phyloP scores from a whole-genome alignment of 495 filamentous ascomycete genomes.

The Monascus purpureus region DNA sequence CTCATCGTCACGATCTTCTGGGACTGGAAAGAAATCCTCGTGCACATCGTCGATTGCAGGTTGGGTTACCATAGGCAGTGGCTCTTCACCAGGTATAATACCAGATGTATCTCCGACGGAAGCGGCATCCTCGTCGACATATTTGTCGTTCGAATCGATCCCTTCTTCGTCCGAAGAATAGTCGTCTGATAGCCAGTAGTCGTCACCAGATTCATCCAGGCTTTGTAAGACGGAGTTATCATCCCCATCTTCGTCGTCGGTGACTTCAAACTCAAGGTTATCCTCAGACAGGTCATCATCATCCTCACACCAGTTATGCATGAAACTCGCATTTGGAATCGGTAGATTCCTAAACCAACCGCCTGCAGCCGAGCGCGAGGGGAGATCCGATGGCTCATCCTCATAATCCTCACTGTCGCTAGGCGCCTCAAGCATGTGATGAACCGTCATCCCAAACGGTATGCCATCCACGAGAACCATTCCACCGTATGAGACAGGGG shows the following conservation, averaged over 20 bases:
- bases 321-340: slow-evolving; percentile 11
- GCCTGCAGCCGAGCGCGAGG: slow-evolving; percentile 19
- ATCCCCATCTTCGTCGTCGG: slow-evolving; percentile 34
- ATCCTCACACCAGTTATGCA: slow-evolving; percentile 20
- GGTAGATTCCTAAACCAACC: slow-evolving; percentile 15
- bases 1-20: slow-evolving; percentile 51
- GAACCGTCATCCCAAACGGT: slow-evolving; percentile 84
- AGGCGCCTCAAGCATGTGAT: slow-evolving; percentile 84
- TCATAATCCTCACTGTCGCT: slow-evolving; percentile 41
- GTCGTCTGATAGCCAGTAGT: slow-evolving; percentile 28
- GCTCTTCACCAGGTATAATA: slow-evolving; percentile 57
- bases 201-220: slow-evolving; percentile 18
- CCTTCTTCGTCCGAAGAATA: slow-evolving; percentile 35
- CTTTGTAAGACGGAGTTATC: slow-evolving; percentile 19
- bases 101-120: slow-evolving; percentile 79
- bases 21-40: slow-evolving; percentile 56
- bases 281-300: slow-evolving; percentile 20
- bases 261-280: slow-evolving; percentile 32
- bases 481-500: slow-evolving; percentile 81
- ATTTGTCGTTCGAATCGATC: slow-evolving; percentile 22
- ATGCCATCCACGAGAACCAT: slow-evolving; percentile 70
- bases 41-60: slow-evolving; percentile 77
- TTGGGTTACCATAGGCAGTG: slow-evolving; percentile 63
- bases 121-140: slow-evolving; percentile 44
- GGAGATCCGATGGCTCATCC: slow-evolving; percentile 15